Evolutionary conservation across 371 early-diverging fungal species (phyloP), one percentile per base, ranked within the genome.

Genomic region (Dichotomocladium elegans): DNA sequence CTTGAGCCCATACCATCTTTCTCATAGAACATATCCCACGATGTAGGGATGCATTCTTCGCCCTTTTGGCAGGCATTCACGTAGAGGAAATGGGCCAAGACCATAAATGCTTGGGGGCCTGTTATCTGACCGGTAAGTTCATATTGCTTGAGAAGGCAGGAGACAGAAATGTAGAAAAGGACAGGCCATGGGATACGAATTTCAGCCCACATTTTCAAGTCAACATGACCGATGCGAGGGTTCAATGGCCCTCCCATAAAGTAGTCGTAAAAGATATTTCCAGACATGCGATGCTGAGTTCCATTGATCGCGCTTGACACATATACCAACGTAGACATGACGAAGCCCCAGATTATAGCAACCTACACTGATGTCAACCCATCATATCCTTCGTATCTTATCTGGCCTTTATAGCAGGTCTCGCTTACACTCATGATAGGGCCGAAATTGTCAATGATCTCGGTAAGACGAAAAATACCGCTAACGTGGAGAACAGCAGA

Each of bases 131-230:
- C 83, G 46, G 66, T 44, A 22, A 60, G 46, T 55, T 81, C 80
- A 61, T 88, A 87, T 70, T 94, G 91, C 63, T 86, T 85, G 57
- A 85, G 62, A 31, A 85, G 63, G 49, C 81, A 82, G 59, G 78
- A 84, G 56, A 77, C 74, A 58, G 72, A 83, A 35, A 80, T 85
- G 65, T 74, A 92, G 61, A 68, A 90, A 26, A 73, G 78, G 37
- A 88, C 79, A 66, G 73, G 87, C 90, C 79, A 93, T 46, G 77
- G 90, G 44, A 46, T 87, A 82, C 68, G 90, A 53, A 88, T 83
- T 74, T 93, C 93, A 52, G 85, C 88, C 68, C 92, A 85, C 75
- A 88, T 88, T 81, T 94, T 94, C 56, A 93, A 68, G 59, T 94
- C 93, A 19, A 93, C 73, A 51, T 69, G 66, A 27, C 81, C 81